Evolutionary conservation across 768 basidiomycete genomes (phyloP).

Genomic region (Pleurotus citrinopileatus): DNA sequence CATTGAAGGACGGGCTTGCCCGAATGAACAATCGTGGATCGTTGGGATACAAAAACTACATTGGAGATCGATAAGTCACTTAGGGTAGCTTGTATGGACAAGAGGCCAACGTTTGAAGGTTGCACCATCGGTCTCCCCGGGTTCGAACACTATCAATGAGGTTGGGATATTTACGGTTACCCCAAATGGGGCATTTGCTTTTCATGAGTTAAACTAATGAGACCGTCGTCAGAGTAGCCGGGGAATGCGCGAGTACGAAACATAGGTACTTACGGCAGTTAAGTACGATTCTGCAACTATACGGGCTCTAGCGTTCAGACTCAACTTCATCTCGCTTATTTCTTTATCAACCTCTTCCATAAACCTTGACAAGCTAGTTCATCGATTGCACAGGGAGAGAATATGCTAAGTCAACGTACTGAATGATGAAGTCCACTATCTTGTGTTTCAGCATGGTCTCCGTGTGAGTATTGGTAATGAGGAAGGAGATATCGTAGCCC

Average conservation of each 20-base stretch:
- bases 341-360: slow-evolving; percentile 99
- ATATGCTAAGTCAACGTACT: slow-evolving; percentile 47
- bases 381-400: slow-evolving; percentile 1
- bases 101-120: neutral
- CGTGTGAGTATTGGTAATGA: slow-evolving; percentile 95
- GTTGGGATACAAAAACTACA: no score
- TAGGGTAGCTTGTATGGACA: no score
- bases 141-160: no score
- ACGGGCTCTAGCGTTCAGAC: slow-evolving; percentile 92
- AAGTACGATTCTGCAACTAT: slow-evolving; percentile 97
- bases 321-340: slow-evolving; percentile 99
- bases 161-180: slow-evolving; percentile 6
- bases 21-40: no score
- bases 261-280: slow-evolving; percentile 61
- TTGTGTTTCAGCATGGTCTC: slow-evolving; percentile 99
- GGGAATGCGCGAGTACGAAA: neutral
- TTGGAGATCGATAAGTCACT: no score
- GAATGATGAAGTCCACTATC: slow-evolving; percentile 99
- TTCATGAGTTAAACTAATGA: slow-evolving; percentile 38
- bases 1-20: no score
- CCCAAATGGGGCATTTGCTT: neutral
- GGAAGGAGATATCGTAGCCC: slow-evolving; percentile 98
- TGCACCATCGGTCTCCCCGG: neutral
- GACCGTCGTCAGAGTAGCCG: slow-evolving; percentile 7
- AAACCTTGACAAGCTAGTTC: slow-evolving; percentile 51